These are phyloP conservation scores for Uromyces viciae-fabae DNA, from an alignment of 1,284 basidiomycete species.

Conservation along the genomic window DNA sequence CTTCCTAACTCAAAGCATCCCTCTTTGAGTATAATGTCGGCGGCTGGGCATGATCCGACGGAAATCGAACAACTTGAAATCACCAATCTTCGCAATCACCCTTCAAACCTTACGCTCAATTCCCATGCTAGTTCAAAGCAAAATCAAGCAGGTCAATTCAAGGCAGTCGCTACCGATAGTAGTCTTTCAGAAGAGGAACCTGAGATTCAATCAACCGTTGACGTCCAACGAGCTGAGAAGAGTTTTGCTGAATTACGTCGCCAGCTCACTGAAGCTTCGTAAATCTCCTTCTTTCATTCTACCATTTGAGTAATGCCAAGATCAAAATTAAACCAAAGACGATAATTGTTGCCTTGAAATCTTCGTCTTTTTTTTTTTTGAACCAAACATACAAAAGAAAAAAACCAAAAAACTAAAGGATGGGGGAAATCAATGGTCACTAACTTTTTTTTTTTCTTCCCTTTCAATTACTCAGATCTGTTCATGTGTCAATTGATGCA, in stretches of 20 bases:
- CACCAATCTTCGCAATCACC: background rate
- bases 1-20: background rate
- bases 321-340: no score
- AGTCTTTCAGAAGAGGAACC: background rate
- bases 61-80: background rate
- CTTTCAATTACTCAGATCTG: background rate
- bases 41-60: background rate
- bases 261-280: slow-evolving; percentile 37
- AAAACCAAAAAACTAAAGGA: background rate
- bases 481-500: slow-evolving; percentile 1
- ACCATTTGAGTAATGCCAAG: no score
- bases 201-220: slow-evolving; percentile 8
- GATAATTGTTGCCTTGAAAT: no score
- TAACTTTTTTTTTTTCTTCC: background rate
- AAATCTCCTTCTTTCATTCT: background rate
- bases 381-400: no score
- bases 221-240: slow-evolving; percentile 20
- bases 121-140: background rate
- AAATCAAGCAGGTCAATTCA: background rate
- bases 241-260: slow-evolving; percentile 22
- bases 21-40: background rate
- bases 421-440: background rate
- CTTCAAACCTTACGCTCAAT: slow-evolving; percentile 4
- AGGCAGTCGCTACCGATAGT: background rate
- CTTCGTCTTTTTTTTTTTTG: no score